phyloP scores from a whole-genome alignment of 768 basidiomycete species.

The Fomitopsis serialis region DNA sequence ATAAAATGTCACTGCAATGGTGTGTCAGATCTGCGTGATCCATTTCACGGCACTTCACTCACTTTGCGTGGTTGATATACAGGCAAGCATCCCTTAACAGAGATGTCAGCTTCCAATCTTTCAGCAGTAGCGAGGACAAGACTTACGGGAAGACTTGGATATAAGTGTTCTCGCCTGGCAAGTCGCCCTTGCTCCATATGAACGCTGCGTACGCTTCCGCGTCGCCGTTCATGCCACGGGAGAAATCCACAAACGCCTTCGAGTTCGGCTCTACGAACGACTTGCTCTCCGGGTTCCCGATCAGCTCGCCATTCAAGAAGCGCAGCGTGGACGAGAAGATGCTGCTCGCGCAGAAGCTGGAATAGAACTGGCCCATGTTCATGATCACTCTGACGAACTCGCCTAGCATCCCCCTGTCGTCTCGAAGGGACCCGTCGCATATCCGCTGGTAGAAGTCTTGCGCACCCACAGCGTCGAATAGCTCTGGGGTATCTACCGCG shows the following conservation, averaged over 20 bases:
- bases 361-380: slow-evolving; percentile 24
- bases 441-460: not conserved
- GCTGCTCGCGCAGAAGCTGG: slow-evolving; percentile 25
- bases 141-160: slow-evolving; percentile 33
- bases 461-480: not conserved
- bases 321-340: slow-evolving; percentile 33
- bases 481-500: not conserved
- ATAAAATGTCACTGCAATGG: slow-evolving; percentile 11
- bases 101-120: not conserved
- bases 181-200: slow-evolving; percentile 31
- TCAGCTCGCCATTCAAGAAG: slow-evolving; percentile 27
- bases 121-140: not conserved
- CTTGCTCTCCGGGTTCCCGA: slow-evolving; percentile 26
- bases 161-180: slow-evolving; percentile 21
- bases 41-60: not conserved
- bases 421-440: not conserved
- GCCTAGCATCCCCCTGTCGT: not conserved
- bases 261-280: slow-evolving; percentile 22
- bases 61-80: slow-evolving; percentile 6
- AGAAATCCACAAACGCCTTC: slow-evolving; percentile 21
- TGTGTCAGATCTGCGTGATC: not conserved
- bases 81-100: not conserved
- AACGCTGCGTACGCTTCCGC: slow-evolving; percentile 30
- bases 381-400: slow-evolving; percentile 27
- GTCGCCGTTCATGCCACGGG: slow-evolving; percentile 24